Evolutionary conservation across 1,139 yeast species (phyloP), one percentile per base, ranked within the genome.

Genomic region (Hyphopichia pseudoburtonii): DNA sequence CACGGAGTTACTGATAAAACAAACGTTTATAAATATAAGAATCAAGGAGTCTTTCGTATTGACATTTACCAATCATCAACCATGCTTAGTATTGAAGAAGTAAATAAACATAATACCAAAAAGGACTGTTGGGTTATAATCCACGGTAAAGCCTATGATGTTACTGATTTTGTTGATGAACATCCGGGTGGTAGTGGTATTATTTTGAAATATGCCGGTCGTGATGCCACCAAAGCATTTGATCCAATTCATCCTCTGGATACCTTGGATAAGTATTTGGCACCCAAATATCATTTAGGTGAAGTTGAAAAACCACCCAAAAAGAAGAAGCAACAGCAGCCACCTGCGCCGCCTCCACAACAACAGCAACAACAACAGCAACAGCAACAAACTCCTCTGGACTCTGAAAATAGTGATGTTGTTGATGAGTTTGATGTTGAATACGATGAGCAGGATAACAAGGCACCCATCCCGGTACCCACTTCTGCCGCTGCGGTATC

Each of bases 221-320:
- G 71, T 40, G 82, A 77, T 48, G 81, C 81, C n/a, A 75, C 82
- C 25, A 75, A 73, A 48, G 80, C 73, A 10, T 77, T 77, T 53
- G 79, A 75, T 43, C 95, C 95, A 7, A 74, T 90, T 40, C 98
- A 90, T 60, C 95, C 96, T 0, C 76, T 83, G 12, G 92, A 85
- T 49, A 84, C 89, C 8, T 66, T 89, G 34, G 78, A 52, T 16
- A 70, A 68, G 50, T 70, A 70, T 42, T 62, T 71, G 48, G 53
- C 56, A 2, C 47, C 52, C 12, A 48, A 65, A 39, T 53, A 50
- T 32, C 70, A 63, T 42, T 46, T 51, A 42, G 73, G 73, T 3
- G 65, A 57, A 19, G 70, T 62, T 8, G 63, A 52, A 31, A 54
- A 48, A 42, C 47, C 46, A 8, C 39, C 42, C 10, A 48, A 47